Evolutionary conservation across 1,139 yeast species (phyloP), one percentile per base, ranked within the genome.

Genomic region (Taphrina flavorubra): DNA sequence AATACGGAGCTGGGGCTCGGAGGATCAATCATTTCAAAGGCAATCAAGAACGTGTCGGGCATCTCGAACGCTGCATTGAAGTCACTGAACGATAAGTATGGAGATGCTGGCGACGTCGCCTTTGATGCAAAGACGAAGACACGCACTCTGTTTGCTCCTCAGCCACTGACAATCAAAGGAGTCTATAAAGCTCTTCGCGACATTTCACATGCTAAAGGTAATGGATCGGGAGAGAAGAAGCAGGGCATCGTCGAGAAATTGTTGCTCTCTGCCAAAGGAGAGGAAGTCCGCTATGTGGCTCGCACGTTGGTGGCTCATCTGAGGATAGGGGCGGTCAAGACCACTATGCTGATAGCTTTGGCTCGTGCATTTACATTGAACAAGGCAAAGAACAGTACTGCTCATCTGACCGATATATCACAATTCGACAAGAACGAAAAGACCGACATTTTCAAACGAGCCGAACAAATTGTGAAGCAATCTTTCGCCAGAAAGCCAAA

Each of bases 281-380:
- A 84, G 53, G 99, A 94, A 78, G 97, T 98, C 14, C 94, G 94
- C 76, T 94, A 87, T 76, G 81, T 94, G 71, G 89, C 94, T 71
- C 83, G 99, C 74, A 90, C 97, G 8, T 79, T 94, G 70, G 98
- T 94, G 76, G 97, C 98, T 1, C 94, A 94, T 74, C 80, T 94
- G 72, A 83, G 99, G 74, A 94, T 95, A 71, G 97, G 97, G 0
- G 83, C 94, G 72, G 98, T 97, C 0, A 98, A 92, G 74, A 92
- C 92, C 75, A 89, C 97, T 0, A 96, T 94, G 0, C 80, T 92
- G 59, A 85, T 89, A 2, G 89, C 95, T 0, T 80, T 94, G 65
- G 89, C 97, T 0, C 95, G 91, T 75, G 96, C 97, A 0, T 85
- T 92, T 73, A 83, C 87, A 1, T 83, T 84, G 18, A 85, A 83